A percentile compares a stretch with the other conserved stretches of the same genome.
Conservation (phyloP, 1,139 yeast species). For the Pichia sp. region DNA sequence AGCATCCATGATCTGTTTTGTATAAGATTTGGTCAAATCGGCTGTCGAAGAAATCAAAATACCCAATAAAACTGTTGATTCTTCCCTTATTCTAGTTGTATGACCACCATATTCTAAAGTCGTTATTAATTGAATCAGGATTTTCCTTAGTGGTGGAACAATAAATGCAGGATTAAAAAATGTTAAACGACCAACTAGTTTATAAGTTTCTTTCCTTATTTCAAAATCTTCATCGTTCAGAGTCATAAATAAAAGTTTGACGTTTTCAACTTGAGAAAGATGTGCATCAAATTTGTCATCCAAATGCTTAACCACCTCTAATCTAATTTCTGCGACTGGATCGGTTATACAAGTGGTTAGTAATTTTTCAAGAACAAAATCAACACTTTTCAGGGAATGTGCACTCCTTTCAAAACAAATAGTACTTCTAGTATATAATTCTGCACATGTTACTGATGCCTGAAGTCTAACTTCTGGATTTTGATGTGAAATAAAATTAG, state of each 20-base stretch:
- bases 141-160: conserved; percentile 84
- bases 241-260: conserved; percentile 77
- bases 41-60: conserved; percentile 71
- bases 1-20: conserved; percentile 82
- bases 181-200: conserved; percentile 77
- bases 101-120: conserved; percentile 76
- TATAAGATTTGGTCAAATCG: conserved; percentile 80
- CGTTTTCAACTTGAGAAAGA: conserved; percentile 88
- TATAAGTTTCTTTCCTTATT: conserved; percentile 75
- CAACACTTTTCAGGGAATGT: conserved; percentile 76
- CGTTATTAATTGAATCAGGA: conserved; percentile 77
- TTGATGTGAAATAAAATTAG: conserved; percentile 74
- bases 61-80: conserved; percentile 71
- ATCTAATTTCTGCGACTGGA: conserved; percentile 74
- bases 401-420: conserved; percentile 82
- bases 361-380: conserved; percentile 75
- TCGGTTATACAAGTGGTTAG: conserved; percentile 87
- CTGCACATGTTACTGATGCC: conserved; percentile 81
- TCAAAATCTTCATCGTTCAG: conserved; percentile 85
- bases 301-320: conserved; percentile 68
- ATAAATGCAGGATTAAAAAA: conserved; percentile 91
- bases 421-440: conserved; percentile 73
- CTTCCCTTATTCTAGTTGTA: conserved; percentile 73
- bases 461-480: conserved; percentile 74
- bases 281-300: conserved; percentile 84